A percentile compares a stretch with the other conserved stretches of the same genome.
Conservation (phyloP, 1,284 basidiomycete genomes). For the Paramarasmius palmivorus region DNA sequence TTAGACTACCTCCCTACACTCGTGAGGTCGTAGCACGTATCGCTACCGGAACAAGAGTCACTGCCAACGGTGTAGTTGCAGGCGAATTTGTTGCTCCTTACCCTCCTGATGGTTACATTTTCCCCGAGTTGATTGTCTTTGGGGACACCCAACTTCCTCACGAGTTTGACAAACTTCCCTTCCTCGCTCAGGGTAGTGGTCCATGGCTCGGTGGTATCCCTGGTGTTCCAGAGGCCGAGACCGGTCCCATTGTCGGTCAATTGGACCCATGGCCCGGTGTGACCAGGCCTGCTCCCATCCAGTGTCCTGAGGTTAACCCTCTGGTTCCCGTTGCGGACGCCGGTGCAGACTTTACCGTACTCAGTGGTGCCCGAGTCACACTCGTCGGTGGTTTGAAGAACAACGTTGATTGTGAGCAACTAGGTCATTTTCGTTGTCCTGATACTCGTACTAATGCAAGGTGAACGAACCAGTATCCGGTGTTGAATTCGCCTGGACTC, state of each 20-base stretch:
- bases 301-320: constrained; percentile 15
- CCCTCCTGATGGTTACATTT: constrained; percentile 14
- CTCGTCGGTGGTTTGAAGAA: constrained; percentile 14
- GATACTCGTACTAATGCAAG: background rate
- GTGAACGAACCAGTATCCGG: background rate
- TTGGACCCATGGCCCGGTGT: constrained; percentile 21
- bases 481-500: constrained; percentile 15
- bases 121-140: constrained; percentile 17
- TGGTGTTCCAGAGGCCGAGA: constrained; percentile 14
- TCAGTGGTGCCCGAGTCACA: constrained; percentile 11
- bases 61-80: constrained; percentile 16
- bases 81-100: constrained; percentile 17
- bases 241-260: constrained; percentile 21
- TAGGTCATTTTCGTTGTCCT: background rate
- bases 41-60: constrained; percentile 10
- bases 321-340: constrained; percentile 15
- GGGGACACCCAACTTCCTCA: constrained; percentile 15
- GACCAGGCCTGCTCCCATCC: constrained; percentile 5
- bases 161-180: constrained; percentile 16
- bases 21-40: constrained; percentile 17
- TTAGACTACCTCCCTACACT: constrained; percentile 15
- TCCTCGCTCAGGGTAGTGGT: constrained; percentile 15
- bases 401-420: background rate
- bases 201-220: constrained; percentile 21
- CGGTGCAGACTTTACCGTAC: constrained; percentile 15